Conservation (phyloP, 2,329 filamentous ascomycete genomes). For the Diaporthe sp. region DNA sequence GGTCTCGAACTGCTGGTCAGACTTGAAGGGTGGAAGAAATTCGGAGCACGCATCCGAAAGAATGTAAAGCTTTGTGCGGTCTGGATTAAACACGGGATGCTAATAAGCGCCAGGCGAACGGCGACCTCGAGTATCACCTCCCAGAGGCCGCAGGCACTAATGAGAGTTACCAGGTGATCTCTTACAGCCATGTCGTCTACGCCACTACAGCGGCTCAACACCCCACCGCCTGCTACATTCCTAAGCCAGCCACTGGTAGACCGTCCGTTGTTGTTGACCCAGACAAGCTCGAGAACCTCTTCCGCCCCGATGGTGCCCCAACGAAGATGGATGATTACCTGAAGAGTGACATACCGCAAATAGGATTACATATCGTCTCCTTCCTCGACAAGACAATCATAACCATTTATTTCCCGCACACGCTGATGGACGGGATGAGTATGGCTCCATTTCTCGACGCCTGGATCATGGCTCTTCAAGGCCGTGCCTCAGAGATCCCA, state of each 20-base stretch:
- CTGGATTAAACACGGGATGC: background rate
- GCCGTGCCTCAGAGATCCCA: constrained; percentile 50
- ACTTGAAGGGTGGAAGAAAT: constrained; percentile 46
- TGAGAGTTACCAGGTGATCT: constrained; percentile 51
- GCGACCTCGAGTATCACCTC: constrained; percentile 58
- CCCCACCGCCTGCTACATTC: constrained; percentile 50
- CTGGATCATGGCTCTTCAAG: constrained; percentile 56
- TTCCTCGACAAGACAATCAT: constrained; percentile 60
- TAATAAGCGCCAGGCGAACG: constrained; percentile 39
- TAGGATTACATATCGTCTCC: constrained; percentile 57
- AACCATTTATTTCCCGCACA: constrained; percentile 56
- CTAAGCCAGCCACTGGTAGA: constrained; percentile 40
- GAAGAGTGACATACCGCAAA: constrained; percentile 53
- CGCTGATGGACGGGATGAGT: constrained; percentile 57
- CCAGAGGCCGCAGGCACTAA: constrained; percentile 50
- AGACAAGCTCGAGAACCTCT: constrained; percentile 44
- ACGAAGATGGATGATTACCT: constrained; percentile 53
- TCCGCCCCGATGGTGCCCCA: constrained; percentile 44
- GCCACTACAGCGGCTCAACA: constrained; percentile 51
- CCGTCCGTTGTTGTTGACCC: constrained; percentile 48
- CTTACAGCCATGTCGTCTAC: constrained; percentile 51
- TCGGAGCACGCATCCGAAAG: constrained; percentile 45
- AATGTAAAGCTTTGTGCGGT: constrained; percentile 40
- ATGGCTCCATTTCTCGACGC: constrained; percentile 52
- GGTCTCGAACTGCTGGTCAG: constrained; percentile 41